Conservation (phyloP, 1,284 basidiomycete species). For the Leccinum subrobustum region DNA sequence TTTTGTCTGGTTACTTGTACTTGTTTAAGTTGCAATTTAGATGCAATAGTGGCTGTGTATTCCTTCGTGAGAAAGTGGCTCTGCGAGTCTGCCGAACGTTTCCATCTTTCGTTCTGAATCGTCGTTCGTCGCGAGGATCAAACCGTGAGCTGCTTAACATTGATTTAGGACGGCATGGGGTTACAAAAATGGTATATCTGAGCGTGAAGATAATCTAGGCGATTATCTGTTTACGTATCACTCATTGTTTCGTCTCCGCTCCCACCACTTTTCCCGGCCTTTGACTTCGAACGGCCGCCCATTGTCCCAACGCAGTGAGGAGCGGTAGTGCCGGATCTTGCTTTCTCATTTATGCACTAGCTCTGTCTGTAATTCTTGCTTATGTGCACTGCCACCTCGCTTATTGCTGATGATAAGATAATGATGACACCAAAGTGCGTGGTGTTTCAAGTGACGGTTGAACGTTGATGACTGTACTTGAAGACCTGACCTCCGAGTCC, state of each 20-base stretch:
- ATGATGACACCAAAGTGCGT: not conserved
- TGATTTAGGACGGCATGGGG: too few relatives aligned
- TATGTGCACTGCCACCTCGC: not conserved
- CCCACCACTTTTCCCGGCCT: not conserved
- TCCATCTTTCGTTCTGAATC: too few relatives aligned
- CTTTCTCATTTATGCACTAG: not conserved
- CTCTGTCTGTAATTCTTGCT: not conserved
- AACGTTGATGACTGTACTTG: too few relatives aligned
- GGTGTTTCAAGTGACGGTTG: not conserved
- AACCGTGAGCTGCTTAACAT: too few relatives aligned
- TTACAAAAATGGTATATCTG: not conserved
- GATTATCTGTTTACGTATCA: not conserved
- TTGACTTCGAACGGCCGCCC: not conserved
- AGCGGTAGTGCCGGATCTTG: not conserved
- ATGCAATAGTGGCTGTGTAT: too few relatives aligned
- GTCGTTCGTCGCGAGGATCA: too few relatives aligned
- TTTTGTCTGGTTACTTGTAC: not conserved
- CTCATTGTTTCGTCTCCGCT: not conserved
- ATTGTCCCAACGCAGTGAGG: not conserved
- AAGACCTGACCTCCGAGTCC: not conserved
- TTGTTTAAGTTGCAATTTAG: not conserved
- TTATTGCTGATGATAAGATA: not conserved
- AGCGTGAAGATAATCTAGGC: not conserved
- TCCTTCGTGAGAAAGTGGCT: too few relatives aligned
- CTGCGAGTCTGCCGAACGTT: too few relatives aligned